phyloP scores from a whole-genome alignment of 1,284 basidiomycete species.

The Fomitopsis palustris region DNA sequence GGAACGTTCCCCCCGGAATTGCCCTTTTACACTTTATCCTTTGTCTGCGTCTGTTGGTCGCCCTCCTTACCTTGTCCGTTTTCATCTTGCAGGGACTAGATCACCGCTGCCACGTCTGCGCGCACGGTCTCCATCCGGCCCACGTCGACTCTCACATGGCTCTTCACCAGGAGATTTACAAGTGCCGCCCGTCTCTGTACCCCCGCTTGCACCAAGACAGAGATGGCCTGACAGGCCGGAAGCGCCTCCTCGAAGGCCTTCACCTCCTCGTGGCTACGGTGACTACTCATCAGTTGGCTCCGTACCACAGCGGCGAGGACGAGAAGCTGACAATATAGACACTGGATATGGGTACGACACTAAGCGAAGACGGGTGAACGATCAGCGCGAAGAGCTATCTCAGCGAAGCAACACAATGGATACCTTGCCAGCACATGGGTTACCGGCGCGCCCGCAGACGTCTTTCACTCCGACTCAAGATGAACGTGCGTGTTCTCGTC shows the following conservation, averaged over 20 bases:
- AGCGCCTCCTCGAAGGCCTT: constrained; percentile 14
- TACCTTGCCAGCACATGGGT: constrained; percentile 9
- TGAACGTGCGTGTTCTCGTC: constrained; percentile 39
- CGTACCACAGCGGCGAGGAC: constrained; percentile 27
- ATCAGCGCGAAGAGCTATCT: constrained; percentile 15
- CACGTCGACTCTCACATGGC: constrained; percentile 9
- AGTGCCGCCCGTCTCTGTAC: neutral
- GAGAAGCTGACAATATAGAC: constrained; percentile 21
- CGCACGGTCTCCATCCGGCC: constrained; percentile 16
- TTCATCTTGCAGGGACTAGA: constrained; percentile 53
- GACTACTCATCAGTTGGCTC: constrained; percentile 17
- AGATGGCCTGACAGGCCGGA: constrained; percentile 14
- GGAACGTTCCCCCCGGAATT: constrained; percentile 56
- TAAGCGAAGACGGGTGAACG: constrained; percentile 32
- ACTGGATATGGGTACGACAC: constrained; percentile 21
- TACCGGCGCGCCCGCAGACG: constrained; percentile 17
- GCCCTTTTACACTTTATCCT: constrained; percentile 33
- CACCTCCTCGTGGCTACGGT: constrained; percentile 13
- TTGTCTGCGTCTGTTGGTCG: constrained; percentile 35
- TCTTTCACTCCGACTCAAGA: constrained; percentile 20
- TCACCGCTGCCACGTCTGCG: constrained; percentile 34
- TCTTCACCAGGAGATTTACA: constrained; percentile 5
- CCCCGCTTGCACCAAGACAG: constrained; percentile 13
- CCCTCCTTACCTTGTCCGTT: constrained; percentile 31
- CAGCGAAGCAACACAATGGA: constrained; percentile 18